Evolutionary conservation across 345 rosid species (phyloP).

Genomic region (Euphorbia pulcherrima): DNA sequence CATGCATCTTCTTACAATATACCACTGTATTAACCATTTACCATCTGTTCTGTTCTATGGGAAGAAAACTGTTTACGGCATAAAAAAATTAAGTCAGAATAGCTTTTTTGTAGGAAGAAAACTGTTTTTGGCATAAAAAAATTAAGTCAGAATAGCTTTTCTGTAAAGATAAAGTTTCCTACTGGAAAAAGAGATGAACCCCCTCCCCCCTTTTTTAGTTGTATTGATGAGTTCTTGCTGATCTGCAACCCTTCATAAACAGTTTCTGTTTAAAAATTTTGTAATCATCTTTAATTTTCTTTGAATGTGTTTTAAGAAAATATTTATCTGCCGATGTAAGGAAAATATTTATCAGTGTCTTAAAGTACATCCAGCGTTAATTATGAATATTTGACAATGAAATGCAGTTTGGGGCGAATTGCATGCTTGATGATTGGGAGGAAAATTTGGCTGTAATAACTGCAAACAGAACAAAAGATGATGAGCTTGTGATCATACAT

Average conservation of each 20-base stretch:
- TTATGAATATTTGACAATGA: conserved; percentile 17
- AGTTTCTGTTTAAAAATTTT: neutral
- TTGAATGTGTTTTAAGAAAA: neutral
- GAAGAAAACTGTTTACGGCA: neutral
- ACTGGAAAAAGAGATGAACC: neutral
- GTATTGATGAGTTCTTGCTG: neutral
- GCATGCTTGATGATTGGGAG: conserved; percentile 98
- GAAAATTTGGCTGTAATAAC: conserved; percentile 94
- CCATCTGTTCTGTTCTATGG: neutral
- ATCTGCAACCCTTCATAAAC: too few species aligned
- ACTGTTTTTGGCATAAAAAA: neutral
- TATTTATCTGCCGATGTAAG: neutral
- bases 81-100: neutral
- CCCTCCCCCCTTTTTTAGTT: neutral
- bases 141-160: neutral
- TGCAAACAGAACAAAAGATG: conserved; percentile 94
- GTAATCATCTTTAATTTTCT: neutral
- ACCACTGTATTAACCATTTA: conserved; percentile 4
- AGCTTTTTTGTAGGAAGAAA: neutral
- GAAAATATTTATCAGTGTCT: neutral
- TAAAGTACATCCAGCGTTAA: neutral
- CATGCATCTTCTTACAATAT: neutral
- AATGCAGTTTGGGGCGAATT: conserved; percentile 53
- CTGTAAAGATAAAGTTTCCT: neutral
- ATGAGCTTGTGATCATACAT: conserved; percentile 90